Evolutionary conservation across 2,329 filamentous ascomycete species (phyloP).

Genomic region (Talaromyces verruculosus): DNA sequence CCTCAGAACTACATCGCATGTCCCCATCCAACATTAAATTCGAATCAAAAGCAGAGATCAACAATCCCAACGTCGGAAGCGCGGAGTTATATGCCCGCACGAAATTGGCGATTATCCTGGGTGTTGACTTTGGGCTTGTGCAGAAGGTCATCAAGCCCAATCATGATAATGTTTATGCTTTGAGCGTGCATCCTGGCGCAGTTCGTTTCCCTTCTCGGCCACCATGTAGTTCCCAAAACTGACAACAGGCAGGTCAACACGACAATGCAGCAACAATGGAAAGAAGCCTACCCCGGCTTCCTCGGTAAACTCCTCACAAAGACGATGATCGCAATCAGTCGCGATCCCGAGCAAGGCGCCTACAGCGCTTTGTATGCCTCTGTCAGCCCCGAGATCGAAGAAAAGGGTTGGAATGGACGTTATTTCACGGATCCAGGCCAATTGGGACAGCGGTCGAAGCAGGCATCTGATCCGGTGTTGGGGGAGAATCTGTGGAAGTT

Average conservation of each 20-base stretch:
- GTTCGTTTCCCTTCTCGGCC: conserved; percentile 26
- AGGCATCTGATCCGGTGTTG: conserved; percentile 43
- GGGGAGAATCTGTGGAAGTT: conserved; percentile 44
- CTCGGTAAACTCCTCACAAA: conserved; percentile 41
- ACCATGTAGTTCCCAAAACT: not conserved
- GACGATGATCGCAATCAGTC: conserved; percentile 37
- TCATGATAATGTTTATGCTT: conserved; percentile 42
- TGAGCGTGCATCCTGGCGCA: conserved; percentile 46
- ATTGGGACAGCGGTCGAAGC: conserved; percentile 41
- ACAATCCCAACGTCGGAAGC: conserved; percentile 36
- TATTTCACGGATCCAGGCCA: conserved; percentile 46
- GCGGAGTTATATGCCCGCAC: conserved; percentile 44
- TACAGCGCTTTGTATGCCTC: conserved; percentile 48
- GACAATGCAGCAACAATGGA: conserved; percentile 49
- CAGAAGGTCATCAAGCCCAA: conserved; percentile 47
- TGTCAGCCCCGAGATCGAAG: conserved; percentile 44
- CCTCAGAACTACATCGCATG: conserved; percentile 44
- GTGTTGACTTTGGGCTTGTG: conserved; percentile 44
- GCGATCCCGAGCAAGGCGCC: conserved; percentile 45
- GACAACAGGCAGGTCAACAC: conserved; percentile 42
- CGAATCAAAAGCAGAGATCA: conserved; percentile 45
- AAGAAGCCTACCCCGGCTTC: conserved; percentile 47
- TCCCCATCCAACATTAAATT: conserved; percentile 43
- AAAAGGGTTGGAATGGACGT: conserved; percentile 46
- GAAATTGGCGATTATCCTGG: conserved; percentile 48